phyloP scores from a whole-genome alignment of 2,329 filamentous ascomycete genomes.

The Fusarium longipes region DNA sequence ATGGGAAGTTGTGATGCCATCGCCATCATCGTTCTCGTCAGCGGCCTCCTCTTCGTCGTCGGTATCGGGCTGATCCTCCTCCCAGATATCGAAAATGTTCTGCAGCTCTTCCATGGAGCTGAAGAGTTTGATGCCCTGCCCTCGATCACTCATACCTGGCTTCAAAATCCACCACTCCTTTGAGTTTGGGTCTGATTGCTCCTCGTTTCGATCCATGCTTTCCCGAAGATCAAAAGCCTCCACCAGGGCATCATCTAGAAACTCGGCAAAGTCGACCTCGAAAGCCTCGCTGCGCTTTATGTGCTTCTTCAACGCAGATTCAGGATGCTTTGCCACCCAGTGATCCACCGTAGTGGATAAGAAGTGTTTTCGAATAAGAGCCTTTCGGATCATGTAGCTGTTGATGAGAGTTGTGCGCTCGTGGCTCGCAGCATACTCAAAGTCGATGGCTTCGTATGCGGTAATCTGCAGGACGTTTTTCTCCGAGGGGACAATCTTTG shows the following conservation, averaged over 20 bases:
- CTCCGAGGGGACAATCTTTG: conserved; percentile 50
- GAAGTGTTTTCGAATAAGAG: conserved; percentile 95
- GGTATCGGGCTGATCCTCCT: conserved; percentile 72
- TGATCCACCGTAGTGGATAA: conserved; percentile 84
- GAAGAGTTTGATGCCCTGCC: conserved; percentile 92
- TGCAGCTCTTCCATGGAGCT: conserved; percentile 86
- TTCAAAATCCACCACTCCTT: conserved; percentile 98
- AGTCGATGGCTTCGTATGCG: conserved; percentile 89
- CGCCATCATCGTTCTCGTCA: conserved; percentile 52
- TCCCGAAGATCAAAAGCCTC: conserved; percentile 90
- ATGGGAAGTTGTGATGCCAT: conserved; percentile 83
- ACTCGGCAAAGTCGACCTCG: conserved; percentile 96
- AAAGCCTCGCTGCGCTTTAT: conserved; percentile 86
- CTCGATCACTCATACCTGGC: conserved; percentile 95
- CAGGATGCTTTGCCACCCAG: conserved; percentile 87
- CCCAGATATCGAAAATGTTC: conserved; percentile 91
- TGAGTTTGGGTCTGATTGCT: conserved; percentile 48
- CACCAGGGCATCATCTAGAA: conserved; percentile 90
- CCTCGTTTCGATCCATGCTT: conserved; percentile 75
- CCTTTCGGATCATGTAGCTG: conserved; percentile 95
- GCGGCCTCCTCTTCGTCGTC: conserved; percentile 68
- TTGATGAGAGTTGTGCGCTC: conserved; percentile 76
- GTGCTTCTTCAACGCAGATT: conserved; percentile 73
- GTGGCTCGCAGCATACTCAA: conserved; percentile 75
- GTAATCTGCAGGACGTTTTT: conserved; percentile 78